Evolutionary conservation across 116 monocot genomes (phyloP).

Genomic region (Trichopus zeylanicus): DNA sequence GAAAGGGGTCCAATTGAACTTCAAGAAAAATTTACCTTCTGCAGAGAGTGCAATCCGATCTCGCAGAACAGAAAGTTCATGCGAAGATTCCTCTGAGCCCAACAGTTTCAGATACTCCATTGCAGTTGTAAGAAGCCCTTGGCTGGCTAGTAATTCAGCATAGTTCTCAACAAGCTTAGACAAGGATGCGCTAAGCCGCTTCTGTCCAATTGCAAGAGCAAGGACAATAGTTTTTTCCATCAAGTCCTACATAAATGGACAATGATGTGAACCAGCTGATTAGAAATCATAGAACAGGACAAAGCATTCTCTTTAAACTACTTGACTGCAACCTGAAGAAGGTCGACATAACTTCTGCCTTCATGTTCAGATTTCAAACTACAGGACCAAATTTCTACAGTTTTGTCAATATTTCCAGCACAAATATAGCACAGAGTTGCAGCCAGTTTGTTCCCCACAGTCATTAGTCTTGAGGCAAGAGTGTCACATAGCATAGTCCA

Average conservation of each 20-base stretch:
- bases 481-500: constrained; percentile 85
- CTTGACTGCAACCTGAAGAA: constrained; percentile 89
- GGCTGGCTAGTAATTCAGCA: constrained; percentile 89
- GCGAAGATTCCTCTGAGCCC: constrained; percentile 60
- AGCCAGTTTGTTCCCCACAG: constrained; percentile 69
- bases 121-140: constrained; percentile 90
- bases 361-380: constrained; percentile 57
- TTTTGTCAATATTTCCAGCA: constrained; percentile 97
- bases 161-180: constrained; percentile 95
- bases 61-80: constrained; percentile 76
- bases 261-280: background rate
- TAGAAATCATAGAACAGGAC: background rate
- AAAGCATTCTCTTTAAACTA: background rate
- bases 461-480: constrained; percentile 77
- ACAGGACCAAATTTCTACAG: constrained; percentile 95
- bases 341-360: constrained; percentile 73
- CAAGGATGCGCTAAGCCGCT: constrained; percentile 71
- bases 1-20: no score
- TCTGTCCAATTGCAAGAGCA: constrained; percentile 81
- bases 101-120: constrained; percentile 94
- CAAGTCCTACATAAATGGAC: constrained; percentile 55
- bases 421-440: constrained; percentile 97
- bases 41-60: constrained; percentile 72
- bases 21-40: constrained; percentile 54
- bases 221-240: constrained; percentile 96